These are phyloP conservation scores for Trichaptum fuscoviolaceum DNA, from an alignment of 768 basidiomycete species.

Conservation along the genomic window DNA sequence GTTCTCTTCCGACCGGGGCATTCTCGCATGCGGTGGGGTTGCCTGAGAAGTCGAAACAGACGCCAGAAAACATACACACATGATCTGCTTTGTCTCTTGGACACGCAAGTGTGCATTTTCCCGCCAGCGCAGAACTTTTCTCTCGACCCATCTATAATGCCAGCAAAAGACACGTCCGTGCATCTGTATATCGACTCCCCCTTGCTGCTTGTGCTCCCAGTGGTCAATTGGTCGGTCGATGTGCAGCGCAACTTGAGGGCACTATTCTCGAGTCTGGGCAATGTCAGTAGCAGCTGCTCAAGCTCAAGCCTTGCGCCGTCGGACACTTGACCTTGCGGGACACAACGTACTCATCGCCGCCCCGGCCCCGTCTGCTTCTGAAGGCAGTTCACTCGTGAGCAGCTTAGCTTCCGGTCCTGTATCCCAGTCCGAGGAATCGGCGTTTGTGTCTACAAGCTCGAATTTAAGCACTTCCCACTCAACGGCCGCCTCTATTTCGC, in stretches of 20 bases:
- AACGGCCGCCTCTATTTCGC: neutral
- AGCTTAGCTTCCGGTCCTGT: neutral
- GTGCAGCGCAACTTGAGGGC: neutral
- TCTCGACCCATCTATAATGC: neutral
- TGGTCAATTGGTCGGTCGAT: neutral
- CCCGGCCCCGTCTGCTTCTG: neutral
- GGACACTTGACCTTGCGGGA: neutral
- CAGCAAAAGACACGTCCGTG: neutral
- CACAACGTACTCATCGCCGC: neutral
- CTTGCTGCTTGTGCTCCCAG: neutral
- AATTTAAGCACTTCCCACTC: neutral
- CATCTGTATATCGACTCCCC: neutral
- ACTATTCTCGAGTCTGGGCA: neutral
- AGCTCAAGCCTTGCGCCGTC: neutral
- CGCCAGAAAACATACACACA: conserved; percentile 1
- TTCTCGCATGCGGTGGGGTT: neutral
- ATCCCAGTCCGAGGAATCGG: neutral
- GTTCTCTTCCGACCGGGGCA: neutral
- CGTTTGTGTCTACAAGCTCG: neutral
- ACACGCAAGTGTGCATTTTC: neutral
- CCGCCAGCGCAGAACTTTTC: conserved; percentile 1
- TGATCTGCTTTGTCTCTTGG: neutral
- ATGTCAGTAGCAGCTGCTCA: neutral
- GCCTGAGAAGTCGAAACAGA: neutral
- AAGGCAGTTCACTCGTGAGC: neutral